Base-by-base conservation (phyloP, 2,329 filamentous ascomycete genomes). In the Bipolaris oryzae region DNA sequence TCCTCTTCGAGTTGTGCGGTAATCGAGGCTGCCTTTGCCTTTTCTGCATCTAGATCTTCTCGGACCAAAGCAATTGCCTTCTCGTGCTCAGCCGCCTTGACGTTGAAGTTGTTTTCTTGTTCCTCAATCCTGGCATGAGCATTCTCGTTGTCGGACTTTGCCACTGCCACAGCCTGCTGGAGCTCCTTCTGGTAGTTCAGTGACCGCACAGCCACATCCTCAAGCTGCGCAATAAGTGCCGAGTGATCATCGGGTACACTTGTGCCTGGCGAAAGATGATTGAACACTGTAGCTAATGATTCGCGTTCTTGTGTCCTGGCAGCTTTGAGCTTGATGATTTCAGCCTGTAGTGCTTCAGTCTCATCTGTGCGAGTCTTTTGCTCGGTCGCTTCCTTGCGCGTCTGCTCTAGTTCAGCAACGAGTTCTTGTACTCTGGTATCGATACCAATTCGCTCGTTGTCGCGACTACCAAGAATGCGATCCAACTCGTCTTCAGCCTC, bases 401-500 rank as follows among this genome's bases (percentile, higher is more conserved):
- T 74, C 47, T 82, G 84, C 53, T 91, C 86, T 15, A 96, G 78
- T 66, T 96, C 90, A 15, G 84, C 80, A 67, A 92, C 85, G 1
- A 96, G 82, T 7, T 82, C 80, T 43, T 86, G 86, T 31, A 92
- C 80, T 55, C 83, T 87, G 44, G 89, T 85, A 60, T 94, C 89
- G 42, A 88, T 83, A 2, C 84, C 84, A 3, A 85, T 86, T 69
- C 88, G 90, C 68, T 95, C 90, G 64, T 96, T 89, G 64, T 97
- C 92, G 41, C 91, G 85, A 38, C 90, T 92, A 67, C 92, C 91
- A 39, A 91, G 84, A 52, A 94, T 85, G 57, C 92, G 85, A 67
- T 97, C 93, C 49, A 98, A 85, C 71, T 96, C 93, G 68, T 97
- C 93, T 76, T 99, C 95, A 5, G 90, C 84, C 66, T 98, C 92